A percentile compares a stretch with the other conserved stretches of the same genome.
Evolutionary conservation across 805 yeast genomes (phyloP).

Genomic region (Saccharomyces mikatae): DNA sequence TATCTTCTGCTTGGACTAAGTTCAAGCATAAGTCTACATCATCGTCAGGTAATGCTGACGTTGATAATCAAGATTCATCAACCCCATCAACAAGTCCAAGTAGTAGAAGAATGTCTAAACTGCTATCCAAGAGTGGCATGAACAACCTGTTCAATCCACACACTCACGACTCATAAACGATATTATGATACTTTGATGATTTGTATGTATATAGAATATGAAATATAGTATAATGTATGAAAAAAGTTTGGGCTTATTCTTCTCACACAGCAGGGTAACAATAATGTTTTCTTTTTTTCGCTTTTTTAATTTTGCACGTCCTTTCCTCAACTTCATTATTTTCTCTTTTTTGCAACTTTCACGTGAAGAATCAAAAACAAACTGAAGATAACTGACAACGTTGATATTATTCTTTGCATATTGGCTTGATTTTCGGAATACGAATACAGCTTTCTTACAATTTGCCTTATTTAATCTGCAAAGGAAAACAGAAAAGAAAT

Average conservation of each 20-base stretch:
- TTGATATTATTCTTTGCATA: background rate
- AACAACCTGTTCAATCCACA: slow-evolving; percentile 22
- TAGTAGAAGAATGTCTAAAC: slow-evolving; percentile 22
- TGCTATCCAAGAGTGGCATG: slow-evolving; percentile 23
- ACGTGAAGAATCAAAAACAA: background rate
- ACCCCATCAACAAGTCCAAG: slow-evolving; percentile 8
- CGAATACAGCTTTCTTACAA: background rate
- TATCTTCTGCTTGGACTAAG: background rate
- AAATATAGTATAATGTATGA: background rate
- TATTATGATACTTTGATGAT: background rate
- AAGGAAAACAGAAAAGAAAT: background rate
- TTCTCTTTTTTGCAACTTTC: background rate
- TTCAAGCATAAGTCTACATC: slow-evolving; percentile 1
- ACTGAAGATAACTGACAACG: background rate
- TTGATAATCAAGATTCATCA: background rate
- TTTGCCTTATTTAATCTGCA: background rate
- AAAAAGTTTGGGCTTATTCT: background rate
- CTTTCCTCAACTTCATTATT: background rate
- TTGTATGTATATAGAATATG: background rate
- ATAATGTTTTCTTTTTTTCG: background rate
- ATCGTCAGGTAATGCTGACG: background rate
- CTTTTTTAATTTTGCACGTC: background rate
- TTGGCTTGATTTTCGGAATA: background rate
- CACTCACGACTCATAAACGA: slow-evolving; percentile 13
- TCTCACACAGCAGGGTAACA: background rate